These are phyloP conservation scores for Hyphodiscus hymeniophilus DNA, from an alignment of 495 filamentous ascomycete genomes.

Conservation along the genomic window DNA sequence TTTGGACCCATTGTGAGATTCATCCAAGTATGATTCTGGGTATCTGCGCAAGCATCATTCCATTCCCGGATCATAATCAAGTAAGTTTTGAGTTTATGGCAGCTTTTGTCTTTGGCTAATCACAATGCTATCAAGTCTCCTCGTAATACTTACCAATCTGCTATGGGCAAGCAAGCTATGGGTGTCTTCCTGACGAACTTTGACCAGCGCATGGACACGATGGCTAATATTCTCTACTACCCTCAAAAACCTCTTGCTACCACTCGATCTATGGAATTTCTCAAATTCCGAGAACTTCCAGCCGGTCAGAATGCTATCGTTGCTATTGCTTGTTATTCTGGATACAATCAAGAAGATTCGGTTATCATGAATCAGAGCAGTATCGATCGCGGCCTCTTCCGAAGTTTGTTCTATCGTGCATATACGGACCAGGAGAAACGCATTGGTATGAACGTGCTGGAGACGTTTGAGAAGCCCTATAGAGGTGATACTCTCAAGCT, in stretches of 20 bases:
- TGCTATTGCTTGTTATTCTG: conserved; percentile 91
- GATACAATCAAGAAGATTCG: conserved; percentile 99
- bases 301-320: conserved; percentile 98
- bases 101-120: conserved; percentile 7
- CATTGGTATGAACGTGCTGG: conserved; percentile 79
- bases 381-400: conserved; percentile 94
- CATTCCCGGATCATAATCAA: conserved; percentile 98
- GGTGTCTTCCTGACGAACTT: conserved; percentile 97
- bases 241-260: conserved; percentile 96
- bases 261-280: conserved; percentile 95
- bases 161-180: conserved; percentile 99
- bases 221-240: conserved; percentile 98
- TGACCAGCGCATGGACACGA: conserved; percentile 93
- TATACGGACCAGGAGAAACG: conserved; percentile 95
- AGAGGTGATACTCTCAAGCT: conserved; percentile 78
- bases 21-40: conserved; percentile 98
- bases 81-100: conserved; percentile 28
- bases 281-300: conserved; percentile 94
- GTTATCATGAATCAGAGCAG: conserved; percentile 99
- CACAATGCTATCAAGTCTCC: conserved; percentile 52
- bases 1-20: conserved; percentile 97
- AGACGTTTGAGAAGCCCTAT: conserved; percentile 90
- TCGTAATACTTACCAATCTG: conserved; percentile 97
- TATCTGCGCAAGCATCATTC: conserved; percentile 97
- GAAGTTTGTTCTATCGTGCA: conserved; percentile 94